Evolutionary conservation across 805 yeast species (phyloP), one percentile per base, ranked within the genome.

Genomic region (Ogataea ramenticola): DNA sequence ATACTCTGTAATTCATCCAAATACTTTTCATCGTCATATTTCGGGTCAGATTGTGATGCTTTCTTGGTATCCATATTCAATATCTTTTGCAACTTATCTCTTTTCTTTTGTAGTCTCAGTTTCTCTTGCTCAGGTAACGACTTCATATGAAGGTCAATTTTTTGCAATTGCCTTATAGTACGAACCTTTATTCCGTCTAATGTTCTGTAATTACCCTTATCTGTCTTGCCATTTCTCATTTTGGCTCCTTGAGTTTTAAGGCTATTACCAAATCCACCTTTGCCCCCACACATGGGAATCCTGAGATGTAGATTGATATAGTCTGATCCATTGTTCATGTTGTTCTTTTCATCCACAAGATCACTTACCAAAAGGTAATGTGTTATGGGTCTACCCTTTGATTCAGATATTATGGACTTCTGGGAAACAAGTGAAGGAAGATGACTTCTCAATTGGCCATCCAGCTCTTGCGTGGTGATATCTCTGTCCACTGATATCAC

Each of bases 181-280:
- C 58, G 60, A 43, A 71, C 55, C 16, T 66, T 51, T n/a, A 64
- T 52, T 3, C 76, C 76, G 43, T 69, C 71, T 27, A 71, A 49
- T 0, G 68, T 69, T 35, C 67, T 59, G 43, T 59, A 68, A 7
- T 53, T 50, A 36, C 49, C 51, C 12, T 45, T 50, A n/a, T 44
- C 49, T 14, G 55, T 53, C 41, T 46, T 56, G 15, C 49, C 50
- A 37, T 51, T 51, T 15, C 61, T 52, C 68, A 65, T 64, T 22
- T 59, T 52, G 2, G 65, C 67, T 3, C 71, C 75, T 43, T 65
- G 67, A 4, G 67, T 67, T 33, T 66, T 62, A 42, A 73, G 53
- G 49, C 64, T 54, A 16, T 67, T 57, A 1, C 76, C 77, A 51
- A 72, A 68, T 2, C 77, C 79, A 20, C 79, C 79, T 56, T 74